These are phyloP conservation scores for Colletotrichum incanum DNA, from an alignment of 2,329 filamentous ascomycete species.

Conservation along the genomic window DNA sequence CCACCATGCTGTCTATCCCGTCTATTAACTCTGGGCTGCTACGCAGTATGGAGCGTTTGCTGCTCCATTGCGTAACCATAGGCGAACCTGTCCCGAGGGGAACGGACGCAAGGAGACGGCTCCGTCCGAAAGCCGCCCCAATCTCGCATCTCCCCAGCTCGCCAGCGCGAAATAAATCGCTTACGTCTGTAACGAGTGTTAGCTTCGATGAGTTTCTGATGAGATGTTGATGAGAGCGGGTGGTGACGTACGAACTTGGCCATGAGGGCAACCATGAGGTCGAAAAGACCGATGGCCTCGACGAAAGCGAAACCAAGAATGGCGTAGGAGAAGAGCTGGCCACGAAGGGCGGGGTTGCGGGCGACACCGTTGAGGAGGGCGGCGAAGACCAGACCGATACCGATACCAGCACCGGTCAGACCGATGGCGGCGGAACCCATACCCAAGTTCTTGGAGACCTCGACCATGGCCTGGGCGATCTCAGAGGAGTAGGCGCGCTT, in stretches of 20 bases:
- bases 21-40: conserved; percentile 39
- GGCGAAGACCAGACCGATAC: conserved; percentile 96
- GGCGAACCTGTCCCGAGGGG: conserved; percentile 39
- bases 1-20: conserved; percentile 43
- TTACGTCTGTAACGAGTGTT: conserved; percentile 37
- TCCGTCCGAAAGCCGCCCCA: conserved; percentile 32
- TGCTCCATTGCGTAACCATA: conserved; percentile 32
- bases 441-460: conserved; percentile 92
- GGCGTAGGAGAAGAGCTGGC: conserved; percentile 96
- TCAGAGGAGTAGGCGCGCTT: conserved; percentile 88
- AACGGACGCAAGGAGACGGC: conserved; percentile 6
- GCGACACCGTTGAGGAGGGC: conserved; percentile 90
- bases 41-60: conserved; percentile 29
- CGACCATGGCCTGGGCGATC: conserved; percentile 89
- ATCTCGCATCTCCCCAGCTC: conserved; percentile 36
- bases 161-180: conserved; percentile 41
- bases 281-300: conserved; percentile 91
- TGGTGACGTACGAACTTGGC: conserved; percentile 82
- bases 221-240: neutral
- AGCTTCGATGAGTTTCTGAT: conserved; percentile 3
- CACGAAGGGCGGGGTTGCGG: conserved; percentile 94
- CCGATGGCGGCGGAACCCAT: conserved; percentile 92
- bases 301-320: conserved; percentile 97
- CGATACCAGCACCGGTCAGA: conserved; percentile 93
- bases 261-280: conserved; percentile 94